Base-by-base conservation (phyloP, 768 basidiomycete species). In the Mycena pura region DNA sequence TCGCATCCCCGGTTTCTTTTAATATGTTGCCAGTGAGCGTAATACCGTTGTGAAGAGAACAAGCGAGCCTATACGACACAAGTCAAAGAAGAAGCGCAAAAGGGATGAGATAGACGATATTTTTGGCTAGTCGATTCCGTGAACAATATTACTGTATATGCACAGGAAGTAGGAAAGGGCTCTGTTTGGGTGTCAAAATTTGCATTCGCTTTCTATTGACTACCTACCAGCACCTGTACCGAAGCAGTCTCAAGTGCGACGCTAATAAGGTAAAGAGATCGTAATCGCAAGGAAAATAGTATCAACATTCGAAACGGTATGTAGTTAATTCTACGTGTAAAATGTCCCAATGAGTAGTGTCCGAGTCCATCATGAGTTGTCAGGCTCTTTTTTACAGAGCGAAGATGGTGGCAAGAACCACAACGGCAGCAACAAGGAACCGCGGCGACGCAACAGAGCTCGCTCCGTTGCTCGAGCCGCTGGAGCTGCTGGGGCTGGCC, bases 61-160 rank as follows among this genome's bases (percentile, higher is more conserved):
- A 9, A 46, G 19, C 27, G 39, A 39, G 29, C 9, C 29, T n/a
- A 27, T 28, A 44, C 53, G 11, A 8, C 28, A 27, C 5, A 80
- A 76, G 63, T 77, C 73, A 59, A 78, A 76, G 64, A 78, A 74
- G 62, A 82, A 77, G 69, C 73, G 70, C 59, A 73, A 70, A 40
- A 75, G 66, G 53, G 82, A 90, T 64, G 89, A 89, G 67, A 90
- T 90, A 34, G 89, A 90, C 63, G 83, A 82, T n/a, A 89, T 90
- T 21, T 90, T 90, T 69, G 84, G 82, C 0, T 78, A 55, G 48
- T 11, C n/a, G n/a, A 21, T 27, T 54, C 17, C 40, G n/a, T 10
- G 15, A 11, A 24, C 25, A 24, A 2, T 39, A 34, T 34, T 28
- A 76, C 48, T 77, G 60, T 51, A 24, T 48, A 43, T 62, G 28